A percentile compares a stretch with the other conserved stretches of the same genome.
These are phyloP conservation scores for Mycena vitilis DNA, from an alignment of 768 basidiomycete genomes.

Conservation along the genomic window DNA sequence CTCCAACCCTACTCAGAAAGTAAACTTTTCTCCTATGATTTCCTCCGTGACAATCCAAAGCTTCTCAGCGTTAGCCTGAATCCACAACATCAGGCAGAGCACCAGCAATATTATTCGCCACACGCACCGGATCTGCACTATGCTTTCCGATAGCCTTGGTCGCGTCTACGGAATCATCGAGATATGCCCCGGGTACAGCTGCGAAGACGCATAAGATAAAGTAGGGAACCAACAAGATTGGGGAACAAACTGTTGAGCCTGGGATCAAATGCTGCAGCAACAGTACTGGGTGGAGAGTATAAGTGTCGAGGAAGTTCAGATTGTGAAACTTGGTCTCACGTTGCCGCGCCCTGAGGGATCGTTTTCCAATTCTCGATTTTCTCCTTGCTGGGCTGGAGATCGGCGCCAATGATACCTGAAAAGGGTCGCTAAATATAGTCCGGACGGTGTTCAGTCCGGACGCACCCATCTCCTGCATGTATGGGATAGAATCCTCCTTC, in stretches of 20 bases:
- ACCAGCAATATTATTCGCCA: neutral
- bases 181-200: neutral
- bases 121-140: slow-evolving; percentile 1
- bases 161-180: neutral
- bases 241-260: neutral
- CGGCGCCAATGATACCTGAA: no score
- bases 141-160: neutral
- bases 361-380: neutral
- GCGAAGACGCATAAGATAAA: neutral
- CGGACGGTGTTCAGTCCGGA: no score
- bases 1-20: neutral
- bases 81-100: neutral
- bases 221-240: neutral
- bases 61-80: neutral
- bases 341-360: neutral
- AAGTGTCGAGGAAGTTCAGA: neutral
- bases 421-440: no score
- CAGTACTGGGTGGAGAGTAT: neutral
- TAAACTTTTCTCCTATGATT: neutral
- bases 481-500: neutral
- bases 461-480: no score
- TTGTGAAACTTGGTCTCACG: neutral
- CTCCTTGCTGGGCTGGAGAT: no score
- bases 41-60: neutral
- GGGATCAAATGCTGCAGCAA: neutral